A percentile compares a stretch with the other conserved stretches of the same genome.
Evolutionary conservation across 2,329 filamentous ascomycete species (phyloP).

Genomic region (Rugonectria rugulosa): DNA sequence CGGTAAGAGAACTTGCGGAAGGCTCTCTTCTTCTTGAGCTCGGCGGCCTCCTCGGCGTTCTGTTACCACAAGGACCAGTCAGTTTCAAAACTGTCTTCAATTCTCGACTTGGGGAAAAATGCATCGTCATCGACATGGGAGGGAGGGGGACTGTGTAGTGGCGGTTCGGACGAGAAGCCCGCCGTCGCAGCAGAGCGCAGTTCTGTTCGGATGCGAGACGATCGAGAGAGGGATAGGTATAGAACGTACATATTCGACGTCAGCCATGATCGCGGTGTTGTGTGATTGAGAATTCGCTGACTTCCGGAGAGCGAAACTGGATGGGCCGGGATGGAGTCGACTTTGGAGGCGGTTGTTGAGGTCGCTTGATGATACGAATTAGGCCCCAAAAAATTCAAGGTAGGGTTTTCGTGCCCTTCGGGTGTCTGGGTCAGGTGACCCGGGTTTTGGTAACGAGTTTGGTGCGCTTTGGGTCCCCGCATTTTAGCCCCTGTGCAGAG

Average conservation of each 20-base stretch:
- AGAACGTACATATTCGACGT: conserved; percentile 81
- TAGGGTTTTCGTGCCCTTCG: conserved; percentile 53
- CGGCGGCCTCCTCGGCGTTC: conserved; percentile 98
- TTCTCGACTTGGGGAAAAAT: conserved; percentile 12
- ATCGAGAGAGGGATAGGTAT: conserved; percentile 29
- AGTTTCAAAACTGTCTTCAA: conserved; percentile 35
- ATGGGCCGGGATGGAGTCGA: conserved; percentile 48
- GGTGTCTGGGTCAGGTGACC: conserved; percentile 45
- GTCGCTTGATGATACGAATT: conserved; percentile 41
- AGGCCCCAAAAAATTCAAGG: conserved; percentile 44
- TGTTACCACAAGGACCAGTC: conserved; percentile 50
- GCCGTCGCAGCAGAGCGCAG: conserved; percentile 31
- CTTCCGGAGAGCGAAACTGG: conserved; percentile 54
- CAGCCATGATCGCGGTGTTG: conserved; percentile 76
- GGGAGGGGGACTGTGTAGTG: neutral
- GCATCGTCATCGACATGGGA: conserved; percentile 8
- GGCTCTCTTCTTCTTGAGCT: conserved; percentile 99
- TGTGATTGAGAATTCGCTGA: conserved; percentile 53
- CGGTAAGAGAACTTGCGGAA: conserved; percentile 99
- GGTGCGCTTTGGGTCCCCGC: conserved; percentile 7
- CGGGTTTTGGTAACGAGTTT: neutral
- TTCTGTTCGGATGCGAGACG: conserved; percentile 17
- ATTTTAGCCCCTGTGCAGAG: neutral
- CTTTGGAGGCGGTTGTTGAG: conserved; percentile 39
- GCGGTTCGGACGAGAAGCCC: conserved; percentile 30